These are phyloP conservation scores for Tetradesmus obliquus DNA, from an alignment of 139 green algal genomes.

Conservation along the genomic window DNA sequence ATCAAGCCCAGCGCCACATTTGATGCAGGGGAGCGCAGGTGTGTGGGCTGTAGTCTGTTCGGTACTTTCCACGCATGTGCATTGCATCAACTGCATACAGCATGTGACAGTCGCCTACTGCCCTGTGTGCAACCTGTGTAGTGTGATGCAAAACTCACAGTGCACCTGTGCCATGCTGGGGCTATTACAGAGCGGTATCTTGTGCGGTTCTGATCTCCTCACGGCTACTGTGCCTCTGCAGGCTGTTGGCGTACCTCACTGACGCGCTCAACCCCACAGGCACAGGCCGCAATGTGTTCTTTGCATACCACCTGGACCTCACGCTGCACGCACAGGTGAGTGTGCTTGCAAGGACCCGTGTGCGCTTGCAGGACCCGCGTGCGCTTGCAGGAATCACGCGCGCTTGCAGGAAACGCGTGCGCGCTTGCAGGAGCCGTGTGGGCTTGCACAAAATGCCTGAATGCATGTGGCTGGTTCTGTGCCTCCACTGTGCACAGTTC, in stretches of 20 bases:
- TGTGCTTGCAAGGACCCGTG: neutral
- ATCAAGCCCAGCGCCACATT: conserved; percentile 51
- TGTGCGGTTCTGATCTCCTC: too few species aligned
- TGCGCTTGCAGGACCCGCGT: neutral
- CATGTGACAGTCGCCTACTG: neutral
- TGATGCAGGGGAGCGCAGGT: conserved; percentile 34
- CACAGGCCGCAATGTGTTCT: conserved; percentile 79
- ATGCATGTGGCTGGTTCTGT: too few species aligned
- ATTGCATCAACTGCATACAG: neutral
- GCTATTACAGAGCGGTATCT: too few species aligned
- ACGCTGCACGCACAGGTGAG: conserved; percentile 79
- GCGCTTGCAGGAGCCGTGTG: neutral
- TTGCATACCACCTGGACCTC: conserved; percentile 77
- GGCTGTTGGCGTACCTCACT: conserved; percentile 40
- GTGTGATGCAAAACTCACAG: neutral
- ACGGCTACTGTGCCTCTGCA: conserved; percentile 11
- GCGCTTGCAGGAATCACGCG: too few species aligned
- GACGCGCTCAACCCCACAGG: conserved; percentile 70
- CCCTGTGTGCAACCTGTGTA: too few species aligned
- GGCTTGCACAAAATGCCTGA: too few species aligned
- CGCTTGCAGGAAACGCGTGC: conserved; percentile 12
- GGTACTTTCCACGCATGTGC: too few species aligned
- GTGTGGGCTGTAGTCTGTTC: neutral
- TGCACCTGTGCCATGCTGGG: neutral
- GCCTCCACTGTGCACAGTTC: too few species aligned